A percentile compares a stretch with the other conserved stretches of the same genome.
Conservation (phyloP, 2,329 filamentous ascomycete species). For the Aspergillus neotritici region DNA sequence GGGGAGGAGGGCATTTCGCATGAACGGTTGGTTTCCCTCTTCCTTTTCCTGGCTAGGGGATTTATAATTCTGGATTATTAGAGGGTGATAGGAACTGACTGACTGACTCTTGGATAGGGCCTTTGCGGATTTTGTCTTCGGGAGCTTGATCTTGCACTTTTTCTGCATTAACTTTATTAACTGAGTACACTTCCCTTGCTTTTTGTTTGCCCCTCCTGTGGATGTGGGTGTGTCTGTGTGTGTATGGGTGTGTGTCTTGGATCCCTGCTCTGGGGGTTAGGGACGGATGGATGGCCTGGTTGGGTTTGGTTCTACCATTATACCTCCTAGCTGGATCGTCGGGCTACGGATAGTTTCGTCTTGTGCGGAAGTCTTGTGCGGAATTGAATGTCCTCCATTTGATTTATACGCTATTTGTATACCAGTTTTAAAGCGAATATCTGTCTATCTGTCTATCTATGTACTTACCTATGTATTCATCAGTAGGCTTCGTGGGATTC, state of each 20-base stretch:
- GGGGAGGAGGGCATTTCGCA: conserved; percentile 27
- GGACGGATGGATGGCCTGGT: no score
- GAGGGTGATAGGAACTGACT: not conserved
- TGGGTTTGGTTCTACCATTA: no score
- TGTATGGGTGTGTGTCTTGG: not conserved
- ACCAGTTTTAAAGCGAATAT: no score
- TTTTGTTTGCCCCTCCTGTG: conserved; percentile 1
- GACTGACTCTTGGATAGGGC: conserved; percentile 52
- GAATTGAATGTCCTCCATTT: not conserved
- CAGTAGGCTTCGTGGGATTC: no score
- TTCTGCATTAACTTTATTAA: conserved; percentile 99
- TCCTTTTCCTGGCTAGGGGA: not conserved
- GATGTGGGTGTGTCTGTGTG: conserved; percentile 6
- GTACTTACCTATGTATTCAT: no score
- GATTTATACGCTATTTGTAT: no score
- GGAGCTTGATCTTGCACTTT: conserved; percentile 92
- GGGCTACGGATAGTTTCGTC: not conserved
- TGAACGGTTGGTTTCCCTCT: conserved; percentile 34
- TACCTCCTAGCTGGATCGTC: not conserved
- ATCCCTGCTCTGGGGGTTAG: not conserved
- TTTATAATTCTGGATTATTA: conserved; percentile 3
- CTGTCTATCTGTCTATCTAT: no score
- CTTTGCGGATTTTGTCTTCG: conserved; percentile 93
- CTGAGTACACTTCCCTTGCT: conserved; percentile 45
- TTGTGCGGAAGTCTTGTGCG: not conserved